These are phyloP conservation scores for Ascochyta koolunga DNA, from an alignment of 2,329 filamentous ascomycete species.

Conservation along the genomic window DNA sequence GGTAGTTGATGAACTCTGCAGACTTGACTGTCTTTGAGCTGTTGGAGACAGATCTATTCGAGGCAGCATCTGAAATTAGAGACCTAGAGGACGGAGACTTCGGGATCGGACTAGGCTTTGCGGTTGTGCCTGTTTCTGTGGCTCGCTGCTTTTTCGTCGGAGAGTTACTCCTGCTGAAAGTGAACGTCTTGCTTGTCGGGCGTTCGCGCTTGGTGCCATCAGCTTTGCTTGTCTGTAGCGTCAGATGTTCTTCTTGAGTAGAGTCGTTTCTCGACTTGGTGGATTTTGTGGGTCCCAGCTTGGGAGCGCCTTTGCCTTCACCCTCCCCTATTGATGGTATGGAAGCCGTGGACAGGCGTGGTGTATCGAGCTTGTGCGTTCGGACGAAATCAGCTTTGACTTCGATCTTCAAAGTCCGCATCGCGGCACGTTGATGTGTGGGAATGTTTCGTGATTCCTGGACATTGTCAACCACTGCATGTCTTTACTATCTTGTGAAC, in stretches of 20 bases:
- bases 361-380: constrained; percentile 74
- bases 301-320: constrained; percentile 21
- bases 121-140: constrained; percentile 62
- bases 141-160: constrained; percentile 76
- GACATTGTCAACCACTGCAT: constrained; percentile 6
- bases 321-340: constrained; percentile 41
- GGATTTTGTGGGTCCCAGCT: constrained; percentile 52
- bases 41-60: constrained; percentile 67
- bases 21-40: constrained; percentile 77
- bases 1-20: constrained; percentile 83
- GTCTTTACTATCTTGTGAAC: constrained; percentile 51
- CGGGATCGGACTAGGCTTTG: constrained; percentile 74
- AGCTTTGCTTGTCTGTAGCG: constrained; percentile 4
- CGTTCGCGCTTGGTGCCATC: constrained; percentile 50
- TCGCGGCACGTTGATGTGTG: constrained; percentile 91
- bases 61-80: constrained; percentile 58
- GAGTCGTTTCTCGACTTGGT: constrained; percentile 42
- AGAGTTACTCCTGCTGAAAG: constrained; percentile 74
- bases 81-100: constrained; percentile 65
- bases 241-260: constrained; percentile 38
- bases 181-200: constrained; percentile 78
- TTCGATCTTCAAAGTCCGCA: constrained; percentile 84
- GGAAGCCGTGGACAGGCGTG: constrained; percentile 56
- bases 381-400: constrained; percentile 97
- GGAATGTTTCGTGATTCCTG: constrained; percentile 91